Conservation (phyloP, 805 yeast species). For the Nakazawaea populi region DNA sequence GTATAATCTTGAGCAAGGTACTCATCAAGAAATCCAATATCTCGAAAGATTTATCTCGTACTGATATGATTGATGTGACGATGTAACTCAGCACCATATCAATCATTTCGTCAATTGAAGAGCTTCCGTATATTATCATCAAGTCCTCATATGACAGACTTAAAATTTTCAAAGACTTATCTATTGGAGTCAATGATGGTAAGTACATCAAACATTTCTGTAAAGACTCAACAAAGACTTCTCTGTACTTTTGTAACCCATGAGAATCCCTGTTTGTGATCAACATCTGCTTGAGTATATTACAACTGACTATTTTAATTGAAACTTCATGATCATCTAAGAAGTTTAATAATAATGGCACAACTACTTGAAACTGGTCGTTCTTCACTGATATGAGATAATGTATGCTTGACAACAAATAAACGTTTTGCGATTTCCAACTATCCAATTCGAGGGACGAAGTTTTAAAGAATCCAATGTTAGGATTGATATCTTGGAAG, state of each 20-base stretch:
- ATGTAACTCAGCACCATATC: background rate
- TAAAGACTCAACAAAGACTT: conserved; percentile 6
- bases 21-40: conserved; percentile 1
- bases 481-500: background rate
- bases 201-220: conserved; percentile 6
- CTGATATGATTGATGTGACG: conserved; percentile 1
- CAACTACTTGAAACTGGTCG: background rate
- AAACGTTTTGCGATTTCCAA: conserved; percentile 5
- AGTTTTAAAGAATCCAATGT: conserved; percentile 6
- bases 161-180: background rate
- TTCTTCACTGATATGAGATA: background rate
- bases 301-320: conserved; percentile 3
- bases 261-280: background rate
- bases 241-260: background rate
- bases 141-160: background rate
- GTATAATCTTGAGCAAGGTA: background rate
- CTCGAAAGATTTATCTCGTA: conserved; percentile 5
- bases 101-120: background rate
- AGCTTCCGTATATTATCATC: background rate
- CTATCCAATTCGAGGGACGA: conserved; percentile 6
- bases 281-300: background rate
- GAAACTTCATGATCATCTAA: conserved; percentile 10
- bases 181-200: conserved; percentile 2
- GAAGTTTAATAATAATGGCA: conserved; percentile 4
- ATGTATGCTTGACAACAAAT: background rate